Evolutionary conservation across 1,284 basidiomycete genomes (phyloP).

Genomic region (Sanghuangporus weigelae): DNA sequence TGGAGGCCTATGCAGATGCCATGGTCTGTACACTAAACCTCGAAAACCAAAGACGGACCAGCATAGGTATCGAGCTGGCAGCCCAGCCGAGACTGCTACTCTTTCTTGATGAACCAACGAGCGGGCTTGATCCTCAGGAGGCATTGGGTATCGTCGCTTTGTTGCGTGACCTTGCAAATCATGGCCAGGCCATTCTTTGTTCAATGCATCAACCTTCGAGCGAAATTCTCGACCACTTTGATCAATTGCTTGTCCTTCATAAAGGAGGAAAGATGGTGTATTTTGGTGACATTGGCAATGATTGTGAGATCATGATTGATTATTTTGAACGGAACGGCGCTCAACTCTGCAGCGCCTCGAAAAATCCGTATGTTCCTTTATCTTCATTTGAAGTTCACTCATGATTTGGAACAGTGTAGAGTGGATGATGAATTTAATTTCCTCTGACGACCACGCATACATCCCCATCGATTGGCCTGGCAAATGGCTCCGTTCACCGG

Average conservation of each 20-base stretch:
- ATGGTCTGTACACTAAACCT: slow-evolving; percentile 72
- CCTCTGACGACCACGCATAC: slow-evolving; percentile 41
- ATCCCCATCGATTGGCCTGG: slow-evolving; percentile 38
- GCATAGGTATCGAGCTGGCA: slow-evolving; percentile 79
- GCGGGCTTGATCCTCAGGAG: slow-evolving; percentile 84
- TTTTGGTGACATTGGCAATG: slow-evolving; percentile 71
- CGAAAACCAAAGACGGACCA: slow-evolving; percentile 75
- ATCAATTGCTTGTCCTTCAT: slow-evolving; percentile 49
- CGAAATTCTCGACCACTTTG: slow-evolving; percentile 70
- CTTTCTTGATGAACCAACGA: slow-evolving; percentile 81
- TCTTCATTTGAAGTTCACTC: not conserved
- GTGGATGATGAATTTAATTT: slow-evolving; percentile 57
- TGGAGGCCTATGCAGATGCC: slow-evolving; percentile 67
- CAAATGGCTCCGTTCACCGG: slow-evolving; percentile 36
- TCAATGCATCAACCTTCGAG: slow-evolving; percentile 54
- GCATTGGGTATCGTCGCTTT: slow-evolving; percentile 84
- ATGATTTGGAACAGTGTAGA: slow-evolving; percentile 31
- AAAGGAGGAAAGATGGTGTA: slow-evolving; percentile 75
- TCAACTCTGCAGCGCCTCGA: slow-evolving; percentile 31
- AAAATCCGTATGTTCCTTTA: slow-evolving; percentile 34
- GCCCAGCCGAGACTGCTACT: slow-evolving; percentile 74
- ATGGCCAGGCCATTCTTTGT: slow-evolving; percentile 40
- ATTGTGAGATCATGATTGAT: slow-evolving; percentile 48
- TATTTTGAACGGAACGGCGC: slow-evolving; percentile 70
- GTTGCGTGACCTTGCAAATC: slow-evolving; percentile 52